These are phyloP conservation scores for Luffa acutangula DNA, from an alignment of 306 rosid species.

Conservation along the genomic window DNA sequence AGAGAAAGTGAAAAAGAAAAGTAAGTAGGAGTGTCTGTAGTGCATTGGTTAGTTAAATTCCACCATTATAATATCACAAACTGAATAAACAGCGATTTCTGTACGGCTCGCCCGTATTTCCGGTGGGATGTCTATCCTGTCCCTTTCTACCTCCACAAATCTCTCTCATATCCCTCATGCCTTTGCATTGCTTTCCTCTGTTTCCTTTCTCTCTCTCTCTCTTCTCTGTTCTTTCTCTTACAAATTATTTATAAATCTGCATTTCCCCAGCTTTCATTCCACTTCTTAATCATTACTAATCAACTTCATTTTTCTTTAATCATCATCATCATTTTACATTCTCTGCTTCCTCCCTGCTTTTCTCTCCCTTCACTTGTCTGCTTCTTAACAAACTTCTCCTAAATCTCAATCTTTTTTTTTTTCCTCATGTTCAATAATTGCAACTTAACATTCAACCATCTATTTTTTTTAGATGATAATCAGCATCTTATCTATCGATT, in stretches of 20 bases:
- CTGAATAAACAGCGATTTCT: conserved; percentile 30
- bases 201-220: neutral
- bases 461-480: too few relatives aligned
- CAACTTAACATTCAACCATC: too few relatives aligned
- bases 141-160: conserved; percentile 80
- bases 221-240: neutral
- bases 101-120: conserved; percentile 88
- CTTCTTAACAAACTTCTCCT: neutral
- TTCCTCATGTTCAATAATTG: too few relatives aligned
- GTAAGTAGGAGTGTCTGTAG: conserved; percentile 14
- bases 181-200: neutral
- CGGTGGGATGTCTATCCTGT: conserved; percentile 98
- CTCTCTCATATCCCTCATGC: conserved; percentile 40
- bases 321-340: neutral
- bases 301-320: neutral
- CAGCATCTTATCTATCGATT: rapidly evolving
- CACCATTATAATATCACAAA: conserved; percentile 23
- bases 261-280: neutral
- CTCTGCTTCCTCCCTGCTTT: neutral
- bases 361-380: neutral
- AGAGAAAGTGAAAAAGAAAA: conserved; percentile 17
- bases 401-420: too few relatives aligned
- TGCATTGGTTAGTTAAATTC: conserved; percentile 25
- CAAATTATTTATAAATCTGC: neutral
- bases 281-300: conserved; percentile 6